phyloP scores from a whole-genome alignment of 768 basidiomycete genomes.

The Macrolepiota fuliginosa region DNA sequence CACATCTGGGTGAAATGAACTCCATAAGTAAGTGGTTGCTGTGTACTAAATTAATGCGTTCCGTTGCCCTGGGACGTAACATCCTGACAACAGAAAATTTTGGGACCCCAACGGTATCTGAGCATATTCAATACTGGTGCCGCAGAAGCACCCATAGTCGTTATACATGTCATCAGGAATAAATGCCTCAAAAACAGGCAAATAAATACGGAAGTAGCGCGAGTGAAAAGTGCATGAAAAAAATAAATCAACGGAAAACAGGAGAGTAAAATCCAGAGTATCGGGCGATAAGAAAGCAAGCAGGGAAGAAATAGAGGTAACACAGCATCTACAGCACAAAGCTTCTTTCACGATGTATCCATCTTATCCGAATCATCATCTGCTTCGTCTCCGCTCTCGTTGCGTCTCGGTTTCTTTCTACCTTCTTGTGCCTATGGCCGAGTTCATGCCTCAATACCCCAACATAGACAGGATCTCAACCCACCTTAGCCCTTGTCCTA shows the following conservation, averaged over 20 bases:
- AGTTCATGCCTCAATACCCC: not conserved
- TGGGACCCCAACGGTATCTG: not conserved
- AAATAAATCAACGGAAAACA: not conserved
- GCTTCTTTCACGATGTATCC: slow-evolving; percentile 3
- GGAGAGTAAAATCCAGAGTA: not conserved
- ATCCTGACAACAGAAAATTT: not conserved
- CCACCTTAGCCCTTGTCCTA: slow-evolving; percentile 5
- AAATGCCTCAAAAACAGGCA: not conserved
- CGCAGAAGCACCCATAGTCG: not conserved
- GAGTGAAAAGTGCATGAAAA: not conserved
- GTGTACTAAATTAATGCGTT: not conserved
- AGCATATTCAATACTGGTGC: not conserved
- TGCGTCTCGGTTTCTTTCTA: not conserved
- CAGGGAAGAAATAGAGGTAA: not conserved
- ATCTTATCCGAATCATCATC: slow-evolving; percentile 7
- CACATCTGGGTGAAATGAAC: not conserved
- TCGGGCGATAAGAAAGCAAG: not conserved
- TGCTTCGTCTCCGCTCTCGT: not conserved
- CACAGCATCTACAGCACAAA: not conserved
- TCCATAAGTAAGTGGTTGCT: not conserved
- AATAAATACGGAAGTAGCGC: not conserved
- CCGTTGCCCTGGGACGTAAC: not conserved
- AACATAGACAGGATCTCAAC: not conserved
- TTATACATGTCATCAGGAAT: not conserved
- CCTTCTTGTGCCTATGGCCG: not conserved